Percentiles rank a stretch among this genome's conserved stretches.
Evolutionary conservation across 176 grass and related monocot genomes (phyloP).

Genomic region (Saccharum spontaneum): DNA sequence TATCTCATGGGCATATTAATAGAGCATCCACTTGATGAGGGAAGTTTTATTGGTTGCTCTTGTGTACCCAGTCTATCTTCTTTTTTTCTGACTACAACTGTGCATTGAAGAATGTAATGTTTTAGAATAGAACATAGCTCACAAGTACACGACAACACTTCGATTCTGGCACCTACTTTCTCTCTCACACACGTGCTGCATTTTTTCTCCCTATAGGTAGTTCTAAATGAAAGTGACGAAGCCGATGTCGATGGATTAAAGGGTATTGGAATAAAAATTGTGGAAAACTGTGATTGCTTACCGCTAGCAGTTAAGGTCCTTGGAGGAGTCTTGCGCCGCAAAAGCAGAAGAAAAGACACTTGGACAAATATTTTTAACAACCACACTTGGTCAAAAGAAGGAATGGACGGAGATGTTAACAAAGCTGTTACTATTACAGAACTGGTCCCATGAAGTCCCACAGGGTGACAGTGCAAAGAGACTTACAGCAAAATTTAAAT

Average conservation of each 20-base stretch:
- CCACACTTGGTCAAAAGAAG: not conserved
- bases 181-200: not conserved
- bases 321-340: not conserved
- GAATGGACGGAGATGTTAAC: not conserved
- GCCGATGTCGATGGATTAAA: not conserved
- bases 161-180: not conserved
- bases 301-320: conserved; percentile 19
- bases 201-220: not conserved
- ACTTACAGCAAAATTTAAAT: too few species aligned
- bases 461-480: too few species aligned
- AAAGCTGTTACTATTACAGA: not conserved
- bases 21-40: too few species aligned
- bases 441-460: too few species aligned
- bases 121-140: too few species aligned
- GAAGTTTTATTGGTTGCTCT: too few species aligned
- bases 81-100: too few species aligned
- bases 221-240: not conserved
- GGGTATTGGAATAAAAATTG: not conserved
- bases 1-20: too few species aligned
- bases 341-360: not conserved
- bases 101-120: too few species aligned
- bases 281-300: not conserved
- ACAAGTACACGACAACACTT: too few species aligned
- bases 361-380: conserved; percentile 7
- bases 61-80: too few species aligned